Evolutionary conservation across 495 filamentous ascomycete genomes (phyloP), one percentile per base, ranked within the genome.

Genomic region (Cercophora scortea): DNA sequence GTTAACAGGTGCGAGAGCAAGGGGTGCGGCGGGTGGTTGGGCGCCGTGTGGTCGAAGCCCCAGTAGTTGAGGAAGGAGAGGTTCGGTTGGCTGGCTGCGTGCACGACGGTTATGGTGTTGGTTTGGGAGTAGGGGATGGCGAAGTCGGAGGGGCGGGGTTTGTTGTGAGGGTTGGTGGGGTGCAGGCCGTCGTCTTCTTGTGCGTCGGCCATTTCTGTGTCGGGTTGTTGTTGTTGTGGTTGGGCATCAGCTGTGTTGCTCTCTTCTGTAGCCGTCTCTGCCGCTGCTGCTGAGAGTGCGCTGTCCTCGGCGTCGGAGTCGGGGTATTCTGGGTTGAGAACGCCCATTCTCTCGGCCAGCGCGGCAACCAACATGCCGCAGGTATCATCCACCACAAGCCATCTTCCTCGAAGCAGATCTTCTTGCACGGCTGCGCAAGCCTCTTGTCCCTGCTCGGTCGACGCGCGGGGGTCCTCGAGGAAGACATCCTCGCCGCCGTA

Each of bases 341-440:
- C 82, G 0, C 89, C 90, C 83, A 97, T 90, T 49, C 86, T 79
- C 66, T 98, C 93, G 1, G 93, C 93, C 73, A 96, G 76, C 0
- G 90, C 88, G 0, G 90, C 90, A 1, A 92, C 82, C 8, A 98
- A 63, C 19, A 97, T 68, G 0, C 93, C 93, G 8, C 88, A 86
- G 0, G 89, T 93, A 48, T 98, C 93, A 61, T 98, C 93, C 1
- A 96, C 78, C 5, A 93, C 82, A 1, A 96, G 77, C 80, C 91
- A 98, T 48, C 89, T 78, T 6, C 90, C 91, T 25, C 52, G 63
- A 56, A 60, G 58, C 44, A 43, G 46, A 34, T 60, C 61, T 17
- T 52, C 53, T 25, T 58, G 54, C 15, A 61, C 15, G 18, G 46
- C 38, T 10, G 57, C 50, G 4, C 52, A 45, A 0, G 62, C 61